These are phyloP conservation scores for Didymella glomerata DNA, from an alignment of 2,329 filamentous ascomycete genomes.

Conservation along the genomic window DNA sequence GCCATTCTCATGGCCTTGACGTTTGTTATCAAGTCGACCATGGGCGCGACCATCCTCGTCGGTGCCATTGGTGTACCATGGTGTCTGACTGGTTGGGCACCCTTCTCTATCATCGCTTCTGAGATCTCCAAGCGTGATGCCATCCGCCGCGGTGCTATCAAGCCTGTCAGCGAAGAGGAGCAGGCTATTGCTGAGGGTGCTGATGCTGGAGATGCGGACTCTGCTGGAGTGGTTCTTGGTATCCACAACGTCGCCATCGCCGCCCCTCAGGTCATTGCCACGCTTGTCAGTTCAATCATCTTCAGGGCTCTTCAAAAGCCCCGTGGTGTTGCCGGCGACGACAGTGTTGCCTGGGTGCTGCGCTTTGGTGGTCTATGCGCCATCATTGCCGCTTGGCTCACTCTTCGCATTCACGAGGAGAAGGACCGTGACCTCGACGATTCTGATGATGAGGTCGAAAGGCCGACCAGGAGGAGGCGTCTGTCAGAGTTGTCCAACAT, in stretches of 20 bases:
- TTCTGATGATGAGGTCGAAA: slow-evolving; percentile 24
- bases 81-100: slow-evolving; percentile 93
- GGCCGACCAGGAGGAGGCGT: slow-evolving; percentile 31
- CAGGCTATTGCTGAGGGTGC: slow-evolving; percentile 55
- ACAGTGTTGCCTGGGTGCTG: slow-evolving; percentile 86
- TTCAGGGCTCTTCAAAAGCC: slow-evolving; percentile 90
- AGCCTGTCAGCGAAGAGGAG: slow-evolving; percentile 51
- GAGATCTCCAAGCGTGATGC: slow-evolving; percentile 87
- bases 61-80: slow-evolving; percentile 87
- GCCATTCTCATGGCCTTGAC: slow-evolving; percentile 82
- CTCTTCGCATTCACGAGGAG: slow-evolving; percentile 72
- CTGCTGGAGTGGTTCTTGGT: slow-evolving; percentile 88
- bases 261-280: slow-evolving; percentile 89
- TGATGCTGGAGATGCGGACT: slow-evolving; percentile 70
- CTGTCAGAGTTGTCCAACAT: slow-evolving; percentile 26
- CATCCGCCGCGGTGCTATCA: slow-evolving; percentile 62
- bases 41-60: slow-evolving; percentile 77
- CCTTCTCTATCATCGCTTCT: slow-evolving; percentile 92
- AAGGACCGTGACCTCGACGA: slow-evolving; percentile 33
- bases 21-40: slow-evolving; percentile 75
- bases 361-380: slow-evolving; percentile 83
- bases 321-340: slow-evolving; percentile 81
- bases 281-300: slow-evolving; percentile 81
- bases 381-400: slow-evolving; percentile 77
- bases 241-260: slow-evolving; percentile 97